Evolutionary conservation across 306 rosid genomes (phyloP), one percentile per base, ranked within the genome.

Genomic region (Castanopsis chinensis): DNA sequence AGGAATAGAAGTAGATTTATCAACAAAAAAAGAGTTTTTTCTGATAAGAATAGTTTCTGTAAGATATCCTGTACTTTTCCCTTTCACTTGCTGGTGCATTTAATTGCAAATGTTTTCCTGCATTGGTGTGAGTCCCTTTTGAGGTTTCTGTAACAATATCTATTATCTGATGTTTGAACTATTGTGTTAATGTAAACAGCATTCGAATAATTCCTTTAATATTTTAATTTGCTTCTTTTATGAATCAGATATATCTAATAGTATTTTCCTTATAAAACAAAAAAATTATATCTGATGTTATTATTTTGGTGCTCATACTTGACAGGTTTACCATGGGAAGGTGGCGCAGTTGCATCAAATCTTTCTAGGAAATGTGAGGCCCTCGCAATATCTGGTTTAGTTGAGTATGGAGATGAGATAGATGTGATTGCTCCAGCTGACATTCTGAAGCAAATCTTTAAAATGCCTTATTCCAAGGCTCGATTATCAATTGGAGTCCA

Each of bases 391-490:
- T 88, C 94, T 78, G 99, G 99, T 30, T 76, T 94, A 87, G 99
- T 83, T 61, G 97, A 94, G 54, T 91, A 94, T 83, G 99, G 99
- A 35, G 97, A 94, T 83, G 99, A 91, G 83, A 88, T 94, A 65
- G 99, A 94, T 77, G 97, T 94, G 64, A 92, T 94, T 86, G 95
- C 97, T 76, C 97, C 99, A 27, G 87, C 90, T 59, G 97, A 94
- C 83, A 88, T 92, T 85, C 88, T 94, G 86, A 94, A 94, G 93
- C 99, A 90, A 87, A 94, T 94, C 65, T 94, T 94, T 83, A 94
- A 91, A 86, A 94, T 94, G 88, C 97, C 99, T 15, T 94, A 94
- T 85, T 91, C 99, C 14, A 94, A 92, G 89, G 97, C 97, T 78
- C 95, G 97, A 21, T 84, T 94, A 55, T 94, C 99, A 2, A 80